These are phyloP conservation scores for Diplodia seriata DNA, from an alignment of 2,329 filamentous ascomycete species.

Conservation along the genomic window DNA sequence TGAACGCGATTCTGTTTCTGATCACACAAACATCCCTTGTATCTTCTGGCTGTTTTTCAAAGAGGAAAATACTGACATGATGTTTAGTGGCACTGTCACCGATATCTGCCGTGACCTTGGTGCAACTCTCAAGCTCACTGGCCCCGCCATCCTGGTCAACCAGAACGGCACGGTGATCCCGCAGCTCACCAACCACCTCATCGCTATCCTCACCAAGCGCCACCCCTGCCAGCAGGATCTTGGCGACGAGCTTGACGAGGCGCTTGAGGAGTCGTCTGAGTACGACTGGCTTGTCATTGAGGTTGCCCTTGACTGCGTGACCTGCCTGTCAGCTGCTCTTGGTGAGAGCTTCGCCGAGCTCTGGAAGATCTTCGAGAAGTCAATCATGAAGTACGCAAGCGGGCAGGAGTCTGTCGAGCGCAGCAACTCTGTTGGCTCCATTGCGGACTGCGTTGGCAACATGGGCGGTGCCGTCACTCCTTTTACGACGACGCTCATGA, in stretches of 20 bases:
- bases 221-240: slow-evolving; percentile 94
- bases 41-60: slow-evolving; percentile 16
- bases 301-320: slow-evolving; percentile 89
- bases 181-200: slow-evolving; percentile 76
- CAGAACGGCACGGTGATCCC: slow-evolving; percentile 70
- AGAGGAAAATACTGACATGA: slow-evolving; percentile 18
- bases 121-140: slow-evolving; percentile 87
- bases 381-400: slow-evolving; percentile 83
- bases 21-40: slow-evolving; percentile 53
- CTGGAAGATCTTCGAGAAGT: slow-evolving; percentile 96
- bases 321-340: slow-evolving; percentile 81
- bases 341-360: slow-evolving; percentile 82
- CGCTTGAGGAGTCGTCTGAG: slow-evolving; percentile 79
- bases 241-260: slow-evolving; percentile 75
- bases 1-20: slow-evolving; percentile 75
- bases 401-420: slow-evolving; percentile 87
- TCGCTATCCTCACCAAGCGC: slow-evolving; percentile 82
- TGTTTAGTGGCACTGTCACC: slow-evolving; percentile 77
- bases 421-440: slow-evolving; percentile 86
- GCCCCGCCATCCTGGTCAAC: slow-evolving; percentile 81
- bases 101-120: slow-evolving; percentile 95
- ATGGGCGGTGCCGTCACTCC: slow-evolving; percentile 83
- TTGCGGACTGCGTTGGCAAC: slow-evolving; percentile 87
- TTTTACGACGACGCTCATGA: slow-evolving; percentile 77
- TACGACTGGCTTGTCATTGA: slow-evolving; percentile 98